These are phyloP conservation scores for Fusarium temperatum DNA, from an alignment of 2,329 filamentous ascomycete genomes.

Conservation along the genomic window DNA sequence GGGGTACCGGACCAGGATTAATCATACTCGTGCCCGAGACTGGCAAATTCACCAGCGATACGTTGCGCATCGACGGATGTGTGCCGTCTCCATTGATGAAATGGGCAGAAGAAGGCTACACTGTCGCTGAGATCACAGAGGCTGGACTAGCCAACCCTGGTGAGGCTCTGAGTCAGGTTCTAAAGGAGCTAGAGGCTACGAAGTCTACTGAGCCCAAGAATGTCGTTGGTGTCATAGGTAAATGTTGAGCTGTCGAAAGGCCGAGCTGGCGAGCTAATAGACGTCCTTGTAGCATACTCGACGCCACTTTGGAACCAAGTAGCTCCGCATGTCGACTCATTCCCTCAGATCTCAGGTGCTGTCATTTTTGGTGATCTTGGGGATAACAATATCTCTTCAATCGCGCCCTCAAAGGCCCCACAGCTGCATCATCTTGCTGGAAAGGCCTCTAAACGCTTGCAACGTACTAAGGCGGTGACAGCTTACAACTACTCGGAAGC, in stretches of 20 bases:
- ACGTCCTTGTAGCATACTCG: slow-evolving; percentile 2
- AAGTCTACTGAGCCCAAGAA: slow-evolving; percentile 40
- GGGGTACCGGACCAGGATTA: slow-evolving; percentile 46
- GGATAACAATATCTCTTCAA: not conserved
- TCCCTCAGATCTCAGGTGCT: not conserved
- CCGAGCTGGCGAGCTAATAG: not conserved
- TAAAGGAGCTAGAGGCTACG: slow-evolving; percentile 28
- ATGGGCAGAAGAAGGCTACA: slow-evolving; percentile 77
- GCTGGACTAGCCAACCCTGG: not conserved
- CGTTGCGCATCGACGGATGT: slow-evolving; percentile 36
- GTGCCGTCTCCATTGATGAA: slow-evolving; percentile 67
- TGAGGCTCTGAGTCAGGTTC: not conserved
- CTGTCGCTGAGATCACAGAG: slow-evolving; percentile 54
- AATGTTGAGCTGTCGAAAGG: accelerated
- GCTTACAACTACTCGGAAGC: not conserved
- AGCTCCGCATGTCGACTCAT: not conserved
- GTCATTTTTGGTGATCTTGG: not conserved
- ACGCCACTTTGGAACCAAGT: slow-evolving; percentile 32
- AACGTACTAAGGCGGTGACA: not conserved
- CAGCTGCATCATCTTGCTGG: not conserved
- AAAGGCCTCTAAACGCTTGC: slow-evolving; percentile 40
- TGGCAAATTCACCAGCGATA: slow-evolving; percentile 24
- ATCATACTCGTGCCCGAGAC: slow-evolving; percentile 36
- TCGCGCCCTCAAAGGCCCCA: not conserved
- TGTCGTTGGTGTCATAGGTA: slow-evolving; percentile 52